Conservation (phyloP, 768 basidiomycete species). For the Naganishia onofrii region DNA sequence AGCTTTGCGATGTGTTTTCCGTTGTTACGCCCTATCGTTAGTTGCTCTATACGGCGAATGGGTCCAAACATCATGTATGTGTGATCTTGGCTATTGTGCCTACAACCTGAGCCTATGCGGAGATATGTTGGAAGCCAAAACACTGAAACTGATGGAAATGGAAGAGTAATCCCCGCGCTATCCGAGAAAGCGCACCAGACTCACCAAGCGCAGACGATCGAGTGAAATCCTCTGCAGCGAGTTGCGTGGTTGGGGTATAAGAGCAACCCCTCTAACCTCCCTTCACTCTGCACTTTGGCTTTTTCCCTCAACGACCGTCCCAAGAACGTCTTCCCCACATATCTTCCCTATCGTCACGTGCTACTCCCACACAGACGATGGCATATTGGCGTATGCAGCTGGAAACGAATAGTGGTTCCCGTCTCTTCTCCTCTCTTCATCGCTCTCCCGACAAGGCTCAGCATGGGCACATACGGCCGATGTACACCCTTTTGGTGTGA, state of each 20-base stretch:
- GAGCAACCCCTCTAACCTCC: background rate
- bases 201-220: background rate
- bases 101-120: no score
- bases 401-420: conserved; percentile 25
- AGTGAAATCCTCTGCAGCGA: background rate
- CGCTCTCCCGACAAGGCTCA: conserved; percentile 4
- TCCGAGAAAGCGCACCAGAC: background rate
- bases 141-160: background rate
- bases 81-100: no score
- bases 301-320: conserved; percentile 21
- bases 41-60: no score
- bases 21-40: no score
- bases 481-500: conserved; percentile 28
- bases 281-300: background rate
- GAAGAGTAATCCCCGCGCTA: no score
- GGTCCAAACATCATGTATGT: no score
- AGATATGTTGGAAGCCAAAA: no score
- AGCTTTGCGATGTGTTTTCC: no score
- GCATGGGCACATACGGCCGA: conserved; percentile 23
- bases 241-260: background rate
- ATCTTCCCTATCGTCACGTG: conserved; percentile 25
- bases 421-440: background rate
- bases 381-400: conserved; percentile 25
- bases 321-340: conserved; percentile 25
- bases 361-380: conserved; percentile 21